phyloP scores from a whole-genome alignment of 2,329 filamentous ascomycete species.

The Sporothrix protearum region DNA sequence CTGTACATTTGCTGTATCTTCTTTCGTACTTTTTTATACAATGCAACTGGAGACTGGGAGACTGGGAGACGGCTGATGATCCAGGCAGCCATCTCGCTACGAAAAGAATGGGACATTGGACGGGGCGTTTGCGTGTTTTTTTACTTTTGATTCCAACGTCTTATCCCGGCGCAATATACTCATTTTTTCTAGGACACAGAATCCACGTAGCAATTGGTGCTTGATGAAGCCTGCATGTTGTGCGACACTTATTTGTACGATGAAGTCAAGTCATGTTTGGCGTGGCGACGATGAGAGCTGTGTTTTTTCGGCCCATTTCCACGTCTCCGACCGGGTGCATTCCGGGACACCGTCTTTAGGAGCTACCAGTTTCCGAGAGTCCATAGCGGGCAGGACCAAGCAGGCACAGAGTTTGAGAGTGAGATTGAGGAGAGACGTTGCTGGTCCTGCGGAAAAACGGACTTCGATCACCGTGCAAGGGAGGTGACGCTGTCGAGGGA shows the following conservation, averaged over 20 bases:
- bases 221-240: too few relatives aligned
- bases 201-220: too few relatives aligned
- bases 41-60: too few relatives aligned
- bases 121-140: constrained; percentile 6
- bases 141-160: not conserved
- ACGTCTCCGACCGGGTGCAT: too few relatives aligned
- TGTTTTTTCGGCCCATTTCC: too few relatives aligned
- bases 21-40: not conserved
- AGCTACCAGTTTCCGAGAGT: not conserved
- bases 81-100: not conserved
- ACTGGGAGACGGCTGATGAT: not conserved
- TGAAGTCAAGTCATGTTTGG: too few relatives aligned
- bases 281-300: too few relatives aligned
- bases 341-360: not conserved
- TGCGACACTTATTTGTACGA: too few relatives aligned
- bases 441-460: not conserved
- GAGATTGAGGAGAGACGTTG: not conserved
- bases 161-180: not conserved
- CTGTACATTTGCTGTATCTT: constrained; percentile 5
- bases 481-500: not conserved
- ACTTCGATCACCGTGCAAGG: not conserved
- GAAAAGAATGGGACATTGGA: not conserved
- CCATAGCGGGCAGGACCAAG: not conserved
- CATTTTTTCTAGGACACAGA: not conserved
- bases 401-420: not conserved